Evolutionary conservation across 257 asterid genomes (phyloP).

Genomic region (Lycium ferocissimum): DNA sequence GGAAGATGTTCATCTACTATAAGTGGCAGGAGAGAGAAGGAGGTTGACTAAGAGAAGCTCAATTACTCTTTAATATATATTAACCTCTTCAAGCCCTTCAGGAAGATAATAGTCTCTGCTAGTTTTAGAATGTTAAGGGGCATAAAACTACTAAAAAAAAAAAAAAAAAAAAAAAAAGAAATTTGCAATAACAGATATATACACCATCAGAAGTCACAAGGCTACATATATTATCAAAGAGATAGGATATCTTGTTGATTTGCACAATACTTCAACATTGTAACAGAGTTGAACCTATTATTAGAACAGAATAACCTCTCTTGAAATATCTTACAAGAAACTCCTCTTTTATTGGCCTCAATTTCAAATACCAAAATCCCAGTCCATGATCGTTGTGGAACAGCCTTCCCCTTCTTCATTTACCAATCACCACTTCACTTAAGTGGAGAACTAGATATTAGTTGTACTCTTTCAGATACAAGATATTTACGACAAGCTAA

Average conservation of each 20-base stretch:
- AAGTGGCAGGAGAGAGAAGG: not conserved
- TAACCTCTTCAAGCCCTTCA: not conserved
- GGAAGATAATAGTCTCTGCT: not conserved
- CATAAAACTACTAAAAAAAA: not conserved
- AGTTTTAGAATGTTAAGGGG: not conserved
- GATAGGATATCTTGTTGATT: slow-evolving; percentile 1
- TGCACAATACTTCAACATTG: not conserved
- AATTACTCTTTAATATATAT: not conserved
- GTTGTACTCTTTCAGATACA: slow-evolving; percentile 9
- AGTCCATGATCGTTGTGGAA: not conserved
- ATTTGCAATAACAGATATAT: not conserved
- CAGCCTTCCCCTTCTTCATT: not conserved
- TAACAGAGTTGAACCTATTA: slow-evolving; percentile 19
- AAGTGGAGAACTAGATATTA: not conserved
- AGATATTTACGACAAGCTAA: not conserved
- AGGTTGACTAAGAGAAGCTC: not conserved
- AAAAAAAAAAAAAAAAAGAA: not conserved
- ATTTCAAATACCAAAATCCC: not conserved
- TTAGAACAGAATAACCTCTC: not conserved
- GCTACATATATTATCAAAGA: not conserved
- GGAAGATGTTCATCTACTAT: not conserved
- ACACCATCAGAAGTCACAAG: not conserved
- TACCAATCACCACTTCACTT: not conserved
- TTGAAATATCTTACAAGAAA: not conserved
- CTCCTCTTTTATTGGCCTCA: not conserved